Conservation (phyloP, 768 basidiomycete species). For the Sistotremastrum niveocremeum region DNA sequence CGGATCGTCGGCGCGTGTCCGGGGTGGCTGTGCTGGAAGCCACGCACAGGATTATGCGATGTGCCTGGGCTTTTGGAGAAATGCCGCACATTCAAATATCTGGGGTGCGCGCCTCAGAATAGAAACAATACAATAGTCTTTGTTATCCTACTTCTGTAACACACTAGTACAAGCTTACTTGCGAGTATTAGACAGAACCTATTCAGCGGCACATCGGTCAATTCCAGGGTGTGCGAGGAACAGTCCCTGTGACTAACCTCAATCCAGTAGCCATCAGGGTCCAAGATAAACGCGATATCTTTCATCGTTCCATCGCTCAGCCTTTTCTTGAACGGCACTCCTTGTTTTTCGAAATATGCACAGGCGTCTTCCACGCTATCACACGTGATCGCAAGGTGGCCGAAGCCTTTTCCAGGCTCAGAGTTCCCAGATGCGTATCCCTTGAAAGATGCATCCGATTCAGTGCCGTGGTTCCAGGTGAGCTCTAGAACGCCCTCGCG, state of each 20-base stretch:
- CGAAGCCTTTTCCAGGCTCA: slow-evolving; percentile 65
- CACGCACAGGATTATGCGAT: too few species aligned
- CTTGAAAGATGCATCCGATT: slow-evolving; percentile 59
- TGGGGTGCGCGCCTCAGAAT: too few species aligned
- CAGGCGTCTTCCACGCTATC: slow-evolving; percentile 76
- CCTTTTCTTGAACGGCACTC: slow-evolving; percentile 79
- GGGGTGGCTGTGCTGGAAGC: too few species aligned
- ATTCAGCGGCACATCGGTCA: too few species aligned
- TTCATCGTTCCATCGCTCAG: slow-evolving; percentile 78
- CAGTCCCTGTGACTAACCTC: slow-evolving; percentile 5
- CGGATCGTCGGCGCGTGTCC: too few species aligned
- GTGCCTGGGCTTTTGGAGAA: too few species aligned
- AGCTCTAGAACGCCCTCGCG: slow-evolving; percentile 78
- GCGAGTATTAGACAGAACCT: too few species aligned
- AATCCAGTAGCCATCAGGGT: slow-evolving; percentile 59
- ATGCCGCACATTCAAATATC: too few species aligned
- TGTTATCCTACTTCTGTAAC: too few species aligned
- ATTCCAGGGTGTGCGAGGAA: too few species aligned
- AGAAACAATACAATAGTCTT: too few species aligned
- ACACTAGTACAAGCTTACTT: too few species aligned
- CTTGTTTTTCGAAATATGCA: slow-evolving; percentile 64
- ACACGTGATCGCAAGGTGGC: slow-evolving; percentile 81
- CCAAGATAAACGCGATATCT: slow-evolving; percentile 71
- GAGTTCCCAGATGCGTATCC: slow-evolving; percentile 82
- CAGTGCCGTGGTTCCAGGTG: slow-evolving; percentile 85